These are phyloP conservation scores for Spergularia azorica DNA, from an alignment of 179 eudicot genomes.

Conservation along the genomic window DNA sequence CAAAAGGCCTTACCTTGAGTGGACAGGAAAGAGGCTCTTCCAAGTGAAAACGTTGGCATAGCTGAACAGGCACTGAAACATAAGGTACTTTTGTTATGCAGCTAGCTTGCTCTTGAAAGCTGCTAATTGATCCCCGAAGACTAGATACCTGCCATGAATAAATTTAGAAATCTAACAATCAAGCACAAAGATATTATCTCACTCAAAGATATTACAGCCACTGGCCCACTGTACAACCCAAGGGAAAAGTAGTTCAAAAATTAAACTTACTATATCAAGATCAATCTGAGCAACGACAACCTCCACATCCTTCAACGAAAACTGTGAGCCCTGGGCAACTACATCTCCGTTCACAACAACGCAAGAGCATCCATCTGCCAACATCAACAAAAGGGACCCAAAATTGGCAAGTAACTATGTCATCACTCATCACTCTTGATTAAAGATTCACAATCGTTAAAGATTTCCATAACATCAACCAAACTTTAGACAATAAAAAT, in stretches of 20 bases:
- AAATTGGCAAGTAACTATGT: not conserved
- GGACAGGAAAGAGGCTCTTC: slow-evolving; percentile 75
- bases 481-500: not conserved
- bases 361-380: slow-evolving; percentile 92
- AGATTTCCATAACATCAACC: not conserved
- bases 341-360: slow-evolving; percentile 94
- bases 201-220: not conserved
- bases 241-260: not conserved
- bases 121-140: slow-evolving; percentile 80
- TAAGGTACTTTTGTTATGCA: slow-evolving; percentile 53
- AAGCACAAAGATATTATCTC: not conserved
- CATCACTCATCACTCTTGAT: not conserved
- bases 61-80: slow-evolving; percentile 60
- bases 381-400: slow-evolving; percentile 7
- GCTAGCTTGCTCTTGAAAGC: slow-evolving; percentile 94
- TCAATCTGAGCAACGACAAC: slow-evolving; percentile 86
- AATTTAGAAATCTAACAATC: not conserved
- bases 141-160: slow-evolving; percentile 69
- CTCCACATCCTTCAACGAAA: slow-evolving; percentile 93
- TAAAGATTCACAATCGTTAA: not conserved
- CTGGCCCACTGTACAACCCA: not conserved
- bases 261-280: slow-evolving; percentile 79
- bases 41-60: slow-evolving; percentile 75
- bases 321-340: slow-evolving; percentile 97
- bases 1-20: slow-evolving; percentile 51